Evolutionary conservation across 1,139 yeast species (phyloP).

Genomic region (Taphrina deformans): DNA sequence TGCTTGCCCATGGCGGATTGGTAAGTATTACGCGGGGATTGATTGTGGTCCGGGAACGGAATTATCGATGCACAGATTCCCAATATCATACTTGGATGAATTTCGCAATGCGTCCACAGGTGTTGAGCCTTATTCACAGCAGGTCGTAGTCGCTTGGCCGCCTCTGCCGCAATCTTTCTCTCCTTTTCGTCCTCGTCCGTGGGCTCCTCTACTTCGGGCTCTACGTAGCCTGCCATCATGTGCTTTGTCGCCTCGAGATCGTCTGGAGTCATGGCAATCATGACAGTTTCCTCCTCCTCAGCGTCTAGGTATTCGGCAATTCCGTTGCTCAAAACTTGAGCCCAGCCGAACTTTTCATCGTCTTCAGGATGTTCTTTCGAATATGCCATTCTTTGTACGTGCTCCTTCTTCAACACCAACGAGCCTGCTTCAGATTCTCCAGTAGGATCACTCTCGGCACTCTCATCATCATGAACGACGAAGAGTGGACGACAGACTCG

Average conservation of each 20-base stretch:
- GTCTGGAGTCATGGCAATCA: constrained; percentile 99
- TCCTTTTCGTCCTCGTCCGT: constrained; percentile 47
- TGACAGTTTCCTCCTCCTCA: constrained; percentile 94
- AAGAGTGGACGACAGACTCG: constrained; percentile 94
- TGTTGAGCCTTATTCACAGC: constrained; percentile 63
- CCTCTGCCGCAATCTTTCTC: constrained; percentile 53
- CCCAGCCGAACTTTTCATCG: constrained; percentile 75
- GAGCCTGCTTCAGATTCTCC: constrained; percentile 60
- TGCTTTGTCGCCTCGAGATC: constrained; percentile 74
- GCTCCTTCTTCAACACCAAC: constrained; percentile 78
- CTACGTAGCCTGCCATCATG: constrained; percentile 51
- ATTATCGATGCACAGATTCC: constrained; percentile 98
- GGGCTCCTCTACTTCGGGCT: constrained; percentile 44
- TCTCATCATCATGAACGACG: constrained; percentile 78
- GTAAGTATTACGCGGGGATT: constrained; percentile 98
- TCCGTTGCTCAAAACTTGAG: constrained; percentile 78
- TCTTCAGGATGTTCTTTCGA: constrained; percentile 59
- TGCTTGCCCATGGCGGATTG: constrained; percentile 99
- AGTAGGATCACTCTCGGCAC: constrained; percentile 50
- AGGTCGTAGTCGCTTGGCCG: constrained; percentile 86
- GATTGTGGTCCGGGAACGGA: constrained; percentile 99
- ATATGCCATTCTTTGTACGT: constrained; percentile 67
- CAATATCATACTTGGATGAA: constrained; percentile 96
- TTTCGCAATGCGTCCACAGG: constrained; percentile 97
- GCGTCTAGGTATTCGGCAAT: constrained; percentile 94